Evolutionary conservation across 352 stramenopile species (phyloP), one percentile per base, ranked within the genome.

Genomic region (Albugo candida): DNA sequence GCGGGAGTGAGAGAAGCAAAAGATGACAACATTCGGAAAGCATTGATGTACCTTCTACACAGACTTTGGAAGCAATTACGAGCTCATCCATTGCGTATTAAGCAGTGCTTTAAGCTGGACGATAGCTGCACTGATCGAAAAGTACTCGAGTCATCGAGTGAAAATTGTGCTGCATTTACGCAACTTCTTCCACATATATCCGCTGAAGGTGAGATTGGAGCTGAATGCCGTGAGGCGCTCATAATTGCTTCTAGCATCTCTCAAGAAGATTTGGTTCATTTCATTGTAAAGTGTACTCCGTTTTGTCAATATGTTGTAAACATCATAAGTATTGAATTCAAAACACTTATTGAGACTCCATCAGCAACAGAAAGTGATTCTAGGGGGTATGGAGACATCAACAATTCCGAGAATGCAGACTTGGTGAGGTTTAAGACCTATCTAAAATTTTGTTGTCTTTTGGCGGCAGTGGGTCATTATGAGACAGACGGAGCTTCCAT

Each of bases 241-340:
- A 74, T 84, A 13, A 87, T 92, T 55, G 75, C 78, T 0, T 71
- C 78, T 0, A 65, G 68, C 1, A 55, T 88, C 41, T 73, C 85
- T 8, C 75, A 88, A 41, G 69, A 76, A 18, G 63, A 71, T 13
- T 59, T 92, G 10, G 82, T 67, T 43, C 72, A 72, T 13, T 92
- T 92, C 47, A 67, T 92, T n/a, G 51, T 92, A 36, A 69, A 78
- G 51, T 66, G 88, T 47, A 88, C 78, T 20, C 78, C 78, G 2
- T 92, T 92, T 48, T 92, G 78, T 44, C 75, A 88, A 55, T 92
- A 92, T 47, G 75, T 73, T 4, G 71, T 92, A 18, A 87, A 83
- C 39, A 75, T 76, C 5, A 66, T 92, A 8, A 86, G 88, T 35
- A 77, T 63, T 3, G 76, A 76, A 3, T 92, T 81, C 40, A 76